Conservation (phyloP, 345 rosid species). For the Salix dunnii region DNA sequence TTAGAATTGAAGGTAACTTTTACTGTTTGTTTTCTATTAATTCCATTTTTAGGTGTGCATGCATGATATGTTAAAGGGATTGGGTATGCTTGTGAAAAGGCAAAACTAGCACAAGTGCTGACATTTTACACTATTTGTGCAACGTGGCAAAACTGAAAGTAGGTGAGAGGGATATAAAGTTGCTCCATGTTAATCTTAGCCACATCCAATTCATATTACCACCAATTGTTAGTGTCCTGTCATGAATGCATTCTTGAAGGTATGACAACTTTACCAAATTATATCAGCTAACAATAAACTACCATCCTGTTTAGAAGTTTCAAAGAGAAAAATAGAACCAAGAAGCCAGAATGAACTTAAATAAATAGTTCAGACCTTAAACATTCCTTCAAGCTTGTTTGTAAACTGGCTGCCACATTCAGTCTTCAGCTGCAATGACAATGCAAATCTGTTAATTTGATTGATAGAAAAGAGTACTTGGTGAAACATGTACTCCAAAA, state of each 20-base stretch:
- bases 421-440: constrained; percentile 73
- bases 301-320: neutral
- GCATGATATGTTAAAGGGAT: neutral
- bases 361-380: constrained; percentile 57
- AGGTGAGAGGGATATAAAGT: neutral
- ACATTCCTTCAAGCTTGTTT: constrained; percentile 99
- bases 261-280: neutral
- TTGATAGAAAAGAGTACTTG: neutral
- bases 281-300: neutral
- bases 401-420: constrained; percentile 99
- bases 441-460: constrained; percentile 27
- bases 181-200: neutral
- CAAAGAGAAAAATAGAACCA: neutral
- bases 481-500: neutral
- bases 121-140: neutral
- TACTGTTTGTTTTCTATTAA: neutral
- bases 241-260: neutral
- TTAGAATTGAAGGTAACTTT: neutral
- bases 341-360: neutral
- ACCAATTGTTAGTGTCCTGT: neutral
- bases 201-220: neutral
- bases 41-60: neutral
- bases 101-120: neutral
- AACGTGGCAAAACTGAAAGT: neutral
- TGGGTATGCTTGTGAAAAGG: neutral